Evolutionary conservation across 441 rosid species (phyloP).

Genomic region (Mallotus japonicus): DNA sequence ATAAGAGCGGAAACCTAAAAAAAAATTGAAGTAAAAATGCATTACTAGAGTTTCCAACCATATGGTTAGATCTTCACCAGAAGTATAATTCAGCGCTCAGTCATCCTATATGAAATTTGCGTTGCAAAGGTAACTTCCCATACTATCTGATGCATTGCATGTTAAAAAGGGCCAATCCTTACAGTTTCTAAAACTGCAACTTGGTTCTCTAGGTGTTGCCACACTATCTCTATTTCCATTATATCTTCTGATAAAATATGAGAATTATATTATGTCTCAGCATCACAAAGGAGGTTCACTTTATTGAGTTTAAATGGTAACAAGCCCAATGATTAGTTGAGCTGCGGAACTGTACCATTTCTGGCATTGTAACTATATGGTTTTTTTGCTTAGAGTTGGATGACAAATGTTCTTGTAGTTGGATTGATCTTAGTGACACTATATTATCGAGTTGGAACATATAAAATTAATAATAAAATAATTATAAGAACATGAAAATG

Average conservation of each 20-base stretch:
- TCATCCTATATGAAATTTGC: constrained; percentile 29
- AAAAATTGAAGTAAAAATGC: background rate
- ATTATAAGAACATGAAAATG: too few relatives aligned
- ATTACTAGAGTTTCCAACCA: background rate
- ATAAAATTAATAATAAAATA: too few relatives aligned
- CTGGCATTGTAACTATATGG: constrained; percentile 24
- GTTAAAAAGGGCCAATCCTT: constrained; percentile 35
- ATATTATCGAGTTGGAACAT: too few relatives aligned
- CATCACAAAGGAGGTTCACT: background rate
- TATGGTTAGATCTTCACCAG: constrained; percentile 25
- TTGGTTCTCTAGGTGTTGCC: constrained; percentile 38
- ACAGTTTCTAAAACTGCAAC: constrained; percentile 33
- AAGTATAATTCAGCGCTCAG: constrained; percentile 23
- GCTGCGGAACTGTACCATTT: constrained; percentile 1
- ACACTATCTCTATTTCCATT: constrained; percentile 32
- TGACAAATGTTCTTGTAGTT: constrained; percentile 33
- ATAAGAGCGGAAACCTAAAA: background rate
- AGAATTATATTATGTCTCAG: background rate
- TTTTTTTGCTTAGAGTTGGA: constrained; percentile 20
- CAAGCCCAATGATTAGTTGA: constrained; percentile 26
- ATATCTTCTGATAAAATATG: background rate
- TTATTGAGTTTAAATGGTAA: constrained; percentile 35
- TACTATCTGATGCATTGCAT: constrained; percentile 26
- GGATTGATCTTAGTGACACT: constrained; percentile 41
- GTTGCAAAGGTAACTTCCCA: constrained; percentile 33